phyloP scores from a whole-genome alignment of 2,329 filamentous ascomycete species.

The Xylariaceae sp. region DNA sequence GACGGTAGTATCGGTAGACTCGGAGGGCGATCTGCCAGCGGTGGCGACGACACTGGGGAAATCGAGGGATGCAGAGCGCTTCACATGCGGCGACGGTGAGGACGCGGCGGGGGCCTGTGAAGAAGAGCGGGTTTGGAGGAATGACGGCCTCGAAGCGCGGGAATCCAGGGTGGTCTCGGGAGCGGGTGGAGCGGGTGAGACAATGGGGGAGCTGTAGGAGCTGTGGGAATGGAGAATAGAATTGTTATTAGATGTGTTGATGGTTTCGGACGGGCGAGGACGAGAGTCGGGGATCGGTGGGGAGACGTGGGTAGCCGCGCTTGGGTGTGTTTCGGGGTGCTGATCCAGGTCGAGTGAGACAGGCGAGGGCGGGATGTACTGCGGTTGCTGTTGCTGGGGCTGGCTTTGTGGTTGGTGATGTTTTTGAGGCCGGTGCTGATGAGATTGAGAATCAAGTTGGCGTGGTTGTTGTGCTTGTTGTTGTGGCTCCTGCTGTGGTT shows the following conservation, averaged over 20 bases:
- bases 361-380: conserved; percentile 39
- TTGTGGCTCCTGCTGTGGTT: conserved; percentile 27
- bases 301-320: conserved; percentile 21
- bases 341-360: conserved; percentile 37
- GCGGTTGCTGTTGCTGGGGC: conserved; percentile 30
- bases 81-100: conserved; percentile 24
- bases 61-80: conserved; percentile 40
- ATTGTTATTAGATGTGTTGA: neutral
- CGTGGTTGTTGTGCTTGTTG: conserved; percentile 35
- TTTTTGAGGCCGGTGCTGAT: conserved; percentile 19
- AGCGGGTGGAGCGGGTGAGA: conserved; percentile 25
- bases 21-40: conserved; percentile 27
- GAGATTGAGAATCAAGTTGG: conserved; percentile 37
- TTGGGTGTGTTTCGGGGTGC: conserved; percentile 28
- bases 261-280: conserved; percentile 19
- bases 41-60: conserved; percentile 12
- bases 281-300: conserved; percentile 22
- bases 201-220: conserved; percentile 11
- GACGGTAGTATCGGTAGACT: conserved; percentile 29
- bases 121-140: conserved; percentile 35
- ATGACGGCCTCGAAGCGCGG: conserved; percentile 36
- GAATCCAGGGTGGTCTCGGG: conserved; percentile 24
- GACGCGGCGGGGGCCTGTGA: conserved; percentile 26
- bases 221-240: neutral
- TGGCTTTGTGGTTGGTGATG: conserved; percentile 8